Evolutionary conservation across 768 basidiomycete genomes (phyloP).

Genomic region (Suillus variegatus): DNA sequence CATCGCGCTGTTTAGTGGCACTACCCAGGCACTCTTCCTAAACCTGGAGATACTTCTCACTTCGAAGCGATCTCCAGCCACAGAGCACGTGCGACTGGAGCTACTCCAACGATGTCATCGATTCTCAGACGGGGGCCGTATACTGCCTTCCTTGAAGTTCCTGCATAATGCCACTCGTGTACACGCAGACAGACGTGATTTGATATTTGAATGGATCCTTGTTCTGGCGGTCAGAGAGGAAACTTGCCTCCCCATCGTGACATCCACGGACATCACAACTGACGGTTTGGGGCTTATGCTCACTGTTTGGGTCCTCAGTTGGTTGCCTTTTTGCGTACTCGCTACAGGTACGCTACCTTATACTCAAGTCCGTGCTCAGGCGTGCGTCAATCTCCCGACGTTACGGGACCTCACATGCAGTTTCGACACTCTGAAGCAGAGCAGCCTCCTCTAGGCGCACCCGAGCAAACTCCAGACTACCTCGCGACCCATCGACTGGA

Average conservation of each 20-base stretch:
- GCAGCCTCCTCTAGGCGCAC: no score
- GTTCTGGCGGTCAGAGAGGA: constrained; percentile 44
- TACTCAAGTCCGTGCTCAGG: constrained; percentile 51
- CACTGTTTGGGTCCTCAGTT: not conserved
- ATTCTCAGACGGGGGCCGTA: constrained; percentile 68
- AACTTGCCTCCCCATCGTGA: constrained; percentile 43
- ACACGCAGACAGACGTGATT: constrained; percentile 24
- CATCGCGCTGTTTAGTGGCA: constrained; percentile 39
- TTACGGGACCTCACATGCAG: no score
- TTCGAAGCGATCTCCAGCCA: constrained; percentile 41
- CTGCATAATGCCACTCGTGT: constrained; percentile 55
- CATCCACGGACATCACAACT: not conserved
- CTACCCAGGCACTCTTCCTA: constrained; percentile 58
- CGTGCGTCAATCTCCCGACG: no score
- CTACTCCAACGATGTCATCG: constrained; percentile 55
- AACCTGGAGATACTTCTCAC: constrained; percentile 74
- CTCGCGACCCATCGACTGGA: no score
- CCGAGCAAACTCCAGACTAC: no score
- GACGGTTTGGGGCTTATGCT: not conserved
- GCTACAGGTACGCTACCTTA: constrained; percentile 92
- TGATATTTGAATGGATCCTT: constrained; percentile 56
- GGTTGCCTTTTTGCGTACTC: constrained; percentile 55
- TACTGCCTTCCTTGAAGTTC: constrained; percentile 46
- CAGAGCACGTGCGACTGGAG: constrained; percentile 45
- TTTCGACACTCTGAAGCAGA: no score